Conservation (phyloP, 1,139 yeast species). For the Protomyces inundatus region DNA sequence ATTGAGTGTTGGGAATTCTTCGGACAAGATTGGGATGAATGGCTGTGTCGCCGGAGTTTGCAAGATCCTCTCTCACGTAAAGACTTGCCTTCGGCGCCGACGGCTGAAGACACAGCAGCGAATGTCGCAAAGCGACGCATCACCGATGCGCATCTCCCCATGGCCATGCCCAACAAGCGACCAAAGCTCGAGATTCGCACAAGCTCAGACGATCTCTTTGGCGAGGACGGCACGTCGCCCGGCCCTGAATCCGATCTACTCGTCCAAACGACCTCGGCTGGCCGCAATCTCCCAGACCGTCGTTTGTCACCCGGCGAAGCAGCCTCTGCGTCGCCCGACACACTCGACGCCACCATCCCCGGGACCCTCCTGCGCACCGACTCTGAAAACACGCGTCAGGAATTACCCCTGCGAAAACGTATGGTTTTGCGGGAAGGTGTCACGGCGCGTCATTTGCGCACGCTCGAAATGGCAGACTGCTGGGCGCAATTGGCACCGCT, state of each 20-base stretch:
- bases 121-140: background rate
- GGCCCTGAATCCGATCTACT: background rate
- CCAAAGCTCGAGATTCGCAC: background rate
- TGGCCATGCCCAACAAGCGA: background rate
- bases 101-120: background rate
- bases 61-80: background rate
- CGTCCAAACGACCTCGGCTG: background rate
- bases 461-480: conserved; percentile 15
- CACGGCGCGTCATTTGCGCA: conserved; percentile 17
- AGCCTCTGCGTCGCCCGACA: background rate
- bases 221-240: background rate
- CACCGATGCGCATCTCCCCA: background rate
- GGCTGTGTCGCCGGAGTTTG: conserved; percentile 14
- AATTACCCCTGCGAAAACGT: conserved; percentile 5
- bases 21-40: conserved; percentile 22
- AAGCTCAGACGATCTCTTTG: background rate
- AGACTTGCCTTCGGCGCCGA: background rate
- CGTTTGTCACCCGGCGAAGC: background rate
- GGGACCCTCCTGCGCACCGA: background rate
- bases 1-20: conserved; percentile 23
- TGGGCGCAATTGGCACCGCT: conserved; percentile 16
- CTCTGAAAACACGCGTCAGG: conserved; percentile 6
- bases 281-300: background rate
- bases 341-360: background rate
- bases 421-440: conserved; percentile 15